A percentile compares a stretch with the other conserved stretches of the same genome.
Conservation (phyloP, 768 basidiomycete species). For the Trichaptum fuscoviolaceum region DNA sequence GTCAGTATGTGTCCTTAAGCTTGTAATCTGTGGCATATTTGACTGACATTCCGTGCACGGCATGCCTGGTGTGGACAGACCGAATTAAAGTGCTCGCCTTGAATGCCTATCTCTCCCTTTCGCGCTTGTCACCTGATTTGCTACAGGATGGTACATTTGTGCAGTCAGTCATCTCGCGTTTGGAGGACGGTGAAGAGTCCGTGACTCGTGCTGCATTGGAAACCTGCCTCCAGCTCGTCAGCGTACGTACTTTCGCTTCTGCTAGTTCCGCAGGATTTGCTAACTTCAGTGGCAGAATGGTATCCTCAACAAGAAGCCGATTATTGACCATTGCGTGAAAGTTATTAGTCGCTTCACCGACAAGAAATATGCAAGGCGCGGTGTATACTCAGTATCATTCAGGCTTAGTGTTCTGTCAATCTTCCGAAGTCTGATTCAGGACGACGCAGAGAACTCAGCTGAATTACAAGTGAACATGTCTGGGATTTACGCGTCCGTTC, state of each 20-base stretch:
- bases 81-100: conserved; percentile 60
- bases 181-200: conserved; percentile 37
- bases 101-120: conserved; percentile 51
- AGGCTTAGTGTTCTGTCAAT: not conserved
- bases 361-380: not conserved
- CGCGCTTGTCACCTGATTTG: conserved; percentile 39
- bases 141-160: conserved; percentile 22
- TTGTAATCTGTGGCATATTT: not conserved
- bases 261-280: not conserved
- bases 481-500: not conserved
- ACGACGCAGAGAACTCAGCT: not conserved
- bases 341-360: not conserved
- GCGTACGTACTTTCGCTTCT: conserved; percentile 24
- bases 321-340: not conserved
- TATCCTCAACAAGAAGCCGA: not conserved
- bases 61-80: conserved; percentile 31
- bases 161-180: conserved; percentile 31
- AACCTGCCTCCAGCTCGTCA: conserved; percentile 22
- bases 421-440: not conserved
- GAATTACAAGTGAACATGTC: not conserved
- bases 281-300: not conserved
- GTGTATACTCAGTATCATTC: not conserved
- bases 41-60: not conserved
- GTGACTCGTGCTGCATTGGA: conserved; percentile 44
- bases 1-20: conserved; percentile 51